Evolutionary conservation across 2,329 filamentous ascomycete species (phyloP).

Genomic region (Sclerotinia subarctica): DNA sequence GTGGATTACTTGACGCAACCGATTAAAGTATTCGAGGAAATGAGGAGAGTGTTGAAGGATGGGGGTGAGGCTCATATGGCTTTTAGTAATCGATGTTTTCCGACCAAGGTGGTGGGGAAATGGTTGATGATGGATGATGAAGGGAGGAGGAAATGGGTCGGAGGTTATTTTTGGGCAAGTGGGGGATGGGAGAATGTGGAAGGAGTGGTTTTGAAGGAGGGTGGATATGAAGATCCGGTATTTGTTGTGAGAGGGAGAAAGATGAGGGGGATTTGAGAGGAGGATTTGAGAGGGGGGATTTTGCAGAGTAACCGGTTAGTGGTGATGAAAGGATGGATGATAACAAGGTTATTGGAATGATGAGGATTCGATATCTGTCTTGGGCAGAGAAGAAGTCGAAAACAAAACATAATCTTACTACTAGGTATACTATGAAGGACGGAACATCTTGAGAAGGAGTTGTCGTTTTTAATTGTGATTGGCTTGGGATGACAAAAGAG

Average conservation of each 20-base stretch:
- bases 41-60: conserved; percentile 42
- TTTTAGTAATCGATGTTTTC: conserved; percentile 52
- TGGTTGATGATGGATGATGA: conserved; percentile 48
- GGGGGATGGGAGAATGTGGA: conserved; percentile 51
- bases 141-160: conserved; percentile 48
- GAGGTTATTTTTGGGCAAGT: conserved; percentile 47
- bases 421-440: no score
- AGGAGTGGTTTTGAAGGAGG: conserved; percentile 49
- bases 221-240: conserved; percentile 42
- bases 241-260: conserved; percentile 43
- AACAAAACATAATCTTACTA: background rate
- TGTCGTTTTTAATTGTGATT: background rate
- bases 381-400: background rate
- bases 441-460: background rate
- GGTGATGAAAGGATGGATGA: background rate
- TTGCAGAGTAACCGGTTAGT: no score
- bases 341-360: no score
- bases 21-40: conserved; percentile 44
- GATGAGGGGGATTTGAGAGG: background rate
- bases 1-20: conserved; percentile 51
- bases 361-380: no score
- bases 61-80: conserved; percentile 49
- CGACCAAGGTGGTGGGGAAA: conserved; percentile 48
- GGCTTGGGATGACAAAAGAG: background rate
- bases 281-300: background rate